These are phyloP conservation scores for Glebionis coronaria DNA, from an alignment of 129 eudicot genomes.

Conservation along the genomic window DNA sequence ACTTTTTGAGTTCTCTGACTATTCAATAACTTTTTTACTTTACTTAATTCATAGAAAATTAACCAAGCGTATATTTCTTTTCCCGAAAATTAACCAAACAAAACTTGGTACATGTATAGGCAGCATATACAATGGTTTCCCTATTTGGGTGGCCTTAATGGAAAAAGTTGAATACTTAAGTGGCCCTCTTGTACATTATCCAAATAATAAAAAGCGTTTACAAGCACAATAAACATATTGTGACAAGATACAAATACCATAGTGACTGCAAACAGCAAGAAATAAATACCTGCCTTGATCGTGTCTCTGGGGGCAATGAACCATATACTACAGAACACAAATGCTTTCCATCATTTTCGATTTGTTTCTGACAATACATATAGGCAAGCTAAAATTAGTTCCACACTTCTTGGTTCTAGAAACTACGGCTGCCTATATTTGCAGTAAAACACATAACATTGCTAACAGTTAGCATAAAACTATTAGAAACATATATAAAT, in stretches of 20 bases:
- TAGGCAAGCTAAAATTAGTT: background rate
- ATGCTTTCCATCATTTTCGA: slow-evolving; percentile 64
- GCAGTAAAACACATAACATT: background rate
- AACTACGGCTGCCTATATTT: background rate
- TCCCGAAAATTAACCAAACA: too few species aligned
- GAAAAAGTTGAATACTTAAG: too few species aligned
- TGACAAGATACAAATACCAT: background rate
- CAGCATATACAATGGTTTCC: too few species aligned
- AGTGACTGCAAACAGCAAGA: background rate
- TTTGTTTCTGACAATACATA: slow-evolving; percentile 54
- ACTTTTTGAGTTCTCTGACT: too few species aligned
- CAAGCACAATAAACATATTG: slow-evolving; percentile 6
- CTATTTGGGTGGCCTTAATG: too few species aligned
- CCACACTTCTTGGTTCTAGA: background rate
- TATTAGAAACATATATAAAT: slow-evolving; percentile 2
- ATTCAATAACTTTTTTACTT: too few species aligned
- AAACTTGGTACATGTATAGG: too few species aligned
- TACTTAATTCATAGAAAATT: too few species aligned
- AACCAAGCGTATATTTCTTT: too few species aligned
- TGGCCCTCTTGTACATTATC: background rate
- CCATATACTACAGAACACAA: slow-evolving; percentile 98
- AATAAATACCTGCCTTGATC: slow-evolving; percentile 76
- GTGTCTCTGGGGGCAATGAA: slow-evolving; percentile 93
- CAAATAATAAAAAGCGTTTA: background rate
- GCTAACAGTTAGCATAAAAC: background rate